Conservation (phyloP, 192 early-diverging fungal species). For the Linnemannia zychae region DNA sequence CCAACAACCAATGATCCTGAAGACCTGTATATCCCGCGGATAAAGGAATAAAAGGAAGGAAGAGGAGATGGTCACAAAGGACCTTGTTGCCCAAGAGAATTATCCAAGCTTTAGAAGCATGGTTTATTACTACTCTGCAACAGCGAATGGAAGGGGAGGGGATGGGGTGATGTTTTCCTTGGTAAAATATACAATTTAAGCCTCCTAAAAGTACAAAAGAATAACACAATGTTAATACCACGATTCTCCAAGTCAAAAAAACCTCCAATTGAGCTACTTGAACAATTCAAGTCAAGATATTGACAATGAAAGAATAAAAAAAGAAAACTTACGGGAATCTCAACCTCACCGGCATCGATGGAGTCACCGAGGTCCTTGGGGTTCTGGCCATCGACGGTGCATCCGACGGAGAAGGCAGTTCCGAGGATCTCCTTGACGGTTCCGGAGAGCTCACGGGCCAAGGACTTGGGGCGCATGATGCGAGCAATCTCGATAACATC, state of each 20-base stretch:
- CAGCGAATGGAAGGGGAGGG: slow-evolving; percentile 28
- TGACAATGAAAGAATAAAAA: background rate
- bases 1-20: background rate
- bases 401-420: slow-evolving; percentile 94
- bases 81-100: slow-evolving; percentile 57
- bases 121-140: slow-evolving; percentile 61
- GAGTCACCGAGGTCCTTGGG: slow-evolving; percentile 89
- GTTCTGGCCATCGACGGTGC: slow-evolving; percentile 97
- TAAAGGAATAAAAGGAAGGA: background rate
- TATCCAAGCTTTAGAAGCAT: slow-evolving; percentile 59
- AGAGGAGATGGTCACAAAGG: slow-evolving; percentile 24
- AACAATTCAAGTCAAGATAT: no score
- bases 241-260: no score
- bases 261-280: no score
- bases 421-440: slow-evolving; percentile 98
- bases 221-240: background rate
- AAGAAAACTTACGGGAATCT: slow-evolving; percentile 58
- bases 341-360: slow-evolving; percentile 90
- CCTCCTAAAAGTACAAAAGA: slow-evolving; percentile 37
- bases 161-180: slow-evolving; percentile 8
- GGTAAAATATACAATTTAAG: slow-evolving; percentile 39
- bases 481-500: slow-evolving; percentile 96
- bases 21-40: background rate
- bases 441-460: slow-evolving; percentile 93
- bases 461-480: slow-evolving; percentile 95